Base-by-base conservation (phyloP, 2,329 filamentous ascomycete species). In the Claviceps humidiphila region DNA sequence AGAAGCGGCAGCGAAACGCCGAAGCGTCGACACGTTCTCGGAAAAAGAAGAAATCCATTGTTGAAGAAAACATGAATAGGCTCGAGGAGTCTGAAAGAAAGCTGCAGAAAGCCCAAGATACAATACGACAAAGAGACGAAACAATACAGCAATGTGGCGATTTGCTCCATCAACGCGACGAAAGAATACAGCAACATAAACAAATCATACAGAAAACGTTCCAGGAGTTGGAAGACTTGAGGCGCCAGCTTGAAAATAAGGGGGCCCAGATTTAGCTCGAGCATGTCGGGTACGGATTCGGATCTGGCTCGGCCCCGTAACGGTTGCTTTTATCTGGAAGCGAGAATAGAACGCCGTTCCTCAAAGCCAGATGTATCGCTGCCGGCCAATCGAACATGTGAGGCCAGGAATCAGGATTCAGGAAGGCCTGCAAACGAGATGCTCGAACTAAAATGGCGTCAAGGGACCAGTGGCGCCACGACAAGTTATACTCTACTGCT, bases 1-100 rank as follows among this genome's bases (percentile, higher is more conserved):
- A 94, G 66, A 95, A 93, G 69, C 77, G 89, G 52, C 84, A 85
- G 65, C 80, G 88, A 50, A 95, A 95, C 62, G 89, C 89, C 42
- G 86, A 86, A 47, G 89, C 89, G 5, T 94, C 88, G 53, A 87
- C 87, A 54, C 93, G 94, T 58, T 79, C 89, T 52, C 81, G 83
- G 62, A 78, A 89, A 54, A 82, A 89, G 62, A 94, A 94, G 69
- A 87, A 34, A 34, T 34, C 89, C 61, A 84, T 85, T 64, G 87
- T 91, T 64, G 80, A 79, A 59, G 84, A 89, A 64, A 84, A 84
- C 53, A 79, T 80, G 16, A 75, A 77, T 51, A 83, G 78, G 49
- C 82, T 91, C 56, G 75, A 85, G 49, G 79, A 82, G 58, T 71
- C 91, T 51, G 83, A 88, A 62, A 74, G 78, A 50, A 77, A 84